Base-by-base conservation (phyloP, 768 basidiomycete genomes). In the Pleurotus djamor region DNA sequence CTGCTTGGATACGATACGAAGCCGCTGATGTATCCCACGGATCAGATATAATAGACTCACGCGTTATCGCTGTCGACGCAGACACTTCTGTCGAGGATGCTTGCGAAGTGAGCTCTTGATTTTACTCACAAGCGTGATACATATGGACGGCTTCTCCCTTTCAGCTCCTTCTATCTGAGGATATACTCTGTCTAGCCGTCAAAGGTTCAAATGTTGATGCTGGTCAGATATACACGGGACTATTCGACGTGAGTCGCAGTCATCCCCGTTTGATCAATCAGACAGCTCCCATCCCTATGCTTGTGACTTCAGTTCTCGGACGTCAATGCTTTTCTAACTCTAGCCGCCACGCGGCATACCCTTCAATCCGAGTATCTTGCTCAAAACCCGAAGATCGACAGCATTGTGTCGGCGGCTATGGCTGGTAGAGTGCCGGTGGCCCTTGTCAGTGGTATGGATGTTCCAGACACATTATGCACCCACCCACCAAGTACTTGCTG, bases 271-370 rank as follows among this genome's bases (percentile, higher is more conserved):
- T 37, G n/a, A 37, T 38, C 60, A n/a, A 59, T 51, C 61, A 14
- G 33, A 43, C 37, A 7, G 5, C 10, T 10, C 17, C 35, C 55
- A 17, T 14, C 14, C 2, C 45, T 35, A 17, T 13, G 17, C 6
- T 49, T 38, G 38, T 28, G 28, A 41, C 48, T 41, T 6, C 37
- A 94, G 91, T 92, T 84, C 64, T 86, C 91, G 14, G 92, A 94
- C 67, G 88, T 93, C 9, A 94, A 94, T 67, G 89, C 92, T n/a
- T 94, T 93, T 67, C 72, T 94, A 60, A 91, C 89, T 3, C 76
- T 94, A 48, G 92, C 92, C 8, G 91, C 92, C 5, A 92, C 89
- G 3, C 76, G 86, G 48, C 90, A 92, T 66, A 88, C 86, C 3
- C 77, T 89, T 43, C 71, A 75, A 21, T 77, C 80, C 0, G 86